A percentile compares a stretch with the other conserved stretches of the same genome.
Evolutionary conservation across 1,139 yeast species (phyloP).

Genomic region (Magnusiomyces ingens): DNA sequence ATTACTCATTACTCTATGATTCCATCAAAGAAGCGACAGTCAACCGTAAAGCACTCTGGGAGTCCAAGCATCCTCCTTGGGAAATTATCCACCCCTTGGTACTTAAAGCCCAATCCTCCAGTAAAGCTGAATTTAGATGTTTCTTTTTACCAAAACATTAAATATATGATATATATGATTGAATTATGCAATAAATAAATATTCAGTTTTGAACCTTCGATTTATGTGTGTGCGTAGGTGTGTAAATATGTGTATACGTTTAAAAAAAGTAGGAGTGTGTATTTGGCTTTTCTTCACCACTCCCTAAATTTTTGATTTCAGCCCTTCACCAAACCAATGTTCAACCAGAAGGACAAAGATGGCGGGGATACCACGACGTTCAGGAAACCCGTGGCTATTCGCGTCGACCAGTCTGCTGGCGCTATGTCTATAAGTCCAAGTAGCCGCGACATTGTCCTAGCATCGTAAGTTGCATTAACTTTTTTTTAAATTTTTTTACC

Average conservation of each 20-base stretch:
- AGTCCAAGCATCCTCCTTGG: slow-evolving; percentile 24
- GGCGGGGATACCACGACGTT: background rate
- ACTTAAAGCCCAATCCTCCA: slow-evolving; percentile 17
- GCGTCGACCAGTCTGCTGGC: slow-evolving; percentile 90
- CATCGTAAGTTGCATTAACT: slow-evolving; percentile 43
- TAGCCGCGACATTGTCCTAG: slow-evolving; percentile 89
- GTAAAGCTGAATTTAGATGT: slow-evolving; percentile 11
- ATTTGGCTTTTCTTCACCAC: background rate
- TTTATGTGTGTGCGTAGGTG: background rate
- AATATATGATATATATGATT: background rate
- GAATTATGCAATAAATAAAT: background rate
- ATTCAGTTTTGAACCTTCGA: background rate
- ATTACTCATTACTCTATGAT: slow-evolving; percentile 28
- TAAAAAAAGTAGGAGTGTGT: no score
- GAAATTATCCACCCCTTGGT: slow-evolving; percentile 23
- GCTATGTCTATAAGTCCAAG: slow-evolving; percentile 91
- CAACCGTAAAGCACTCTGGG: slow-evolving; percentile 24
- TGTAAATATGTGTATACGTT: no score
- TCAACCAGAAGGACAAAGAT: slow-evolving; percentile 1
- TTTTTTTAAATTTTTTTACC: background rate
- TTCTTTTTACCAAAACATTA: background rate
- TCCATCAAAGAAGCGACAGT: slow-evolving; percentile 25
- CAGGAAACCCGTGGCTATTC: slow-evolving; percentile 43
- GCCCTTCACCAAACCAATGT: slow-evolving; percentile 9
- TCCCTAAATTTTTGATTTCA: slow-evolving; percentile 5